A percentile compares a stretch with the other conserved stretches of the same genome.
These are phyloP conservation scores for Malus hybrid DNA, from an alignment of 331 rosid genomes.

Conservation along the genomic window DNA sequence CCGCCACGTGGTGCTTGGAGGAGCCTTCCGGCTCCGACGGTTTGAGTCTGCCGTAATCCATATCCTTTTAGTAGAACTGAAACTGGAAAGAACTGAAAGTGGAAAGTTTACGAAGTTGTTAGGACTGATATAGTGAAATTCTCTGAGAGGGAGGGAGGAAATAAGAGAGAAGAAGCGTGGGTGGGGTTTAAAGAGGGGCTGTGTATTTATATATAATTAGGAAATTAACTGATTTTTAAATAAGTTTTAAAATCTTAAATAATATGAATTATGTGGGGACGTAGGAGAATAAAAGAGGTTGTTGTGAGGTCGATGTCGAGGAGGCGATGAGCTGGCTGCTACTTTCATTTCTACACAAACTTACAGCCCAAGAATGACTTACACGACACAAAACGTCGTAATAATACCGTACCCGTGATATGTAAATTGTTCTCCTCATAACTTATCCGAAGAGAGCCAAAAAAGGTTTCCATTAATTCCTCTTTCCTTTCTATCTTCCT, in stretches of 20 bases:
- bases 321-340: conserved; percentile 54
- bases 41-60: conserved; percentile 52
- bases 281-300: conserved; percentile 25
- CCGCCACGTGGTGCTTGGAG: neutral
- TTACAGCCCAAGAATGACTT: too few relatives aligned
- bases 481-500: neutral
- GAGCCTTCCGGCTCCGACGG: conserved; percentile 18
- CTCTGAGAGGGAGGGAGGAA: neutral
- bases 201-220: neutral
- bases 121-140: neutral
- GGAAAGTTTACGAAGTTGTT: neutral
- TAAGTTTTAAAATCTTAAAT: neutral
- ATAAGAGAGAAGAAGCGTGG: neutral
- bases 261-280: neutral
- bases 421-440: neutral
- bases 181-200: neutral
- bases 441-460: neutral
- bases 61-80: neutral
- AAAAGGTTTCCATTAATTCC: neutral
- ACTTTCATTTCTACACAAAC: conserved; percentile 27
- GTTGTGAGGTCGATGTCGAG: conserved; percentile 59
- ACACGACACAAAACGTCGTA: rapidly evolving
- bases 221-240: neutral
- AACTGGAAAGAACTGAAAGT: neutral
- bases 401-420: too few relatives aligned